Conservation (phyloP, 306 rosid genomes). For the Ammopiptanthus mongolicus region DNA sequence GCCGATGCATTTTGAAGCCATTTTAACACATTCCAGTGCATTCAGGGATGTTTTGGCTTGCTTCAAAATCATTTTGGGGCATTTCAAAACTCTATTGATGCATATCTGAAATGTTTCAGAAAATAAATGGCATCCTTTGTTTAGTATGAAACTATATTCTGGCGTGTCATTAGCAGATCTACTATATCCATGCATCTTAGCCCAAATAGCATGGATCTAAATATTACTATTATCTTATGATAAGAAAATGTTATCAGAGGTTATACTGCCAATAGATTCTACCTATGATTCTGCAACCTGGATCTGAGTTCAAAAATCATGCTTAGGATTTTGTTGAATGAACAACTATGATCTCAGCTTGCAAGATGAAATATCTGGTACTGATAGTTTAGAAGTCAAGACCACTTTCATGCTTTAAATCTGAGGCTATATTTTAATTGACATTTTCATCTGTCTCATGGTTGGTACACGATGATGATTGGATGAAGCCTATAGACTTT, state of each 20-base stretch:
- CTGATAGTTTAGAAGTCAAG: neutral
- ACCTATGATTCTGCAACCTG: neutral
- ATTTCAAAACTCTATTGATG: neutral
- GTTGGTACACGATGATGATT: neutral
- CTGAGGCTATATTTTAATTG: neutral
- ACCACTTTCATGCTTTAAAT: neutral
- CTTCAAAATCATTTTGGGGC: neutral
- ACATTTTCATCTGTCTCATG: neutral
- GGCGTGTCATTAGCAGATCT: neutral
- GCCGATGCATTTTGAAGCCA: neutral
- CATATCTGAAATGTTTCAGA: neutral
- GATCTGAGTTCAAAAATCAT: neutral
- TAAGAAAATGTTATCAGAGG: neutral
- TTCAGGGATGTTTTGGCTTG: neutral
- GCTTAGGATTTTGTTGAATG: neutral
- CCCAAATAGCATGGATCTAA: neutral
- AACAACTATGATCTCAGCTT: neutral
- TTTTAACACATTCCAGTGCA: neutral
- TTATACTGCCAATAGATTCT: neutral
- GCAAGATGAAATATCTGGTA: neutral
- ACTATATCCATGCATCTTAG: neutral
- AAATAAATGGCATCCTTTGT: neutral
- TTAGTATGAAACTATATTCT: neutral
- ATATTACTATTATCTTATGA: neutral
- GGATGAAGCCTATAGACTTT: neutral